A percentile compares a stretch with the other conserved stretches of the same genome.
Evolutionary conservation across 306 rosid species (phyloP).

Genomic region (Fragaria ananassa): DNA sequence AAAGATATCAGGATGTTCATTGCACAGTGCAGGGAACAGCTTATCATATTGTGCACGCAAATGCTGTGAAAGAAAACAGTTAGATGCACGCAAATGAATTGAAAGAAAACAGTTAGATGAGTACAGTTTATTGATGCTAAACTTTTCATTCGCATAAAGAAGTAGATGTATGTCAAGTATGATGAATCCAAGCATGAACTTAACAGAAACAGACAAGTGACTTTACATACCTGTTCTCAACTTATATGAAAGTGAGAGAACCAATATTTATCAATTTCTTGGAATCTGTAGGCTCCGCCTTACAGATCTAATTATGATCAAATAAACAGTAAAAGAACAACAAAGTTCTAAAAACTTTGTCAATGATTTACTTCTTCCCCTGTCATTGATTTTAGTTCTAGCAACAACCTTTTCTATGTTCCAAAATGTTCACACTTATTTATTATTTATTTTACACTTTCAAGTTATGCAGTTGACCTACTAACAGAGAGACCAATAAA

Average conservation of each 20-base stretch:
- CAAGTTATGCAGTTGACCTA: not conserved
- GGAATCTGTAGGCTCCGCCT: not conserved
- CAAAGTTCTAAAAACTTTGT: not conserved
- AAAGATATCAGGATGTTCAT: constrained; percentile 62
- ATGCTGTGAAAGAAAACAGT: constrained; percentile 51
- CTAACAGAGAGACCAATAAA: not conserved
- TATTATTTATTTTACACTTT: not conserved
- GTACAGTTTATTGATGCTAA: not conserved
- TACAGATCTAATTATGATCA: not conserved
- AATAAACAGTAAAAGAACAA: not conserved
- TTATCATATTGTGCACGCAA: constrained; percentile 61
- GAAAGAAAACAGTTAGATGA: not conserved
- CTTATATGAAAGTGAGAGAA: not conserved
- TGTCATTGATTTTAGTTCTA: not conserved
- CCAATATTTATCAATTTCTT: not conserved
- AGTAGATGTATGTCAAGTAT: not conserved
- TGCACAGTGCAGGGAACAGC: constrained; percentile 58
- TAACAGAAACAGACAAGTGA: not conserved
- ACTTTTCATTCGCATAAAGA: not conserved
- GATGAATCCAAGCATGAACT: not conserved
- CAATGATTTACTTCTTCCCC: not conserved
- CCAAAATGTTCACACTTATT: not conserved
- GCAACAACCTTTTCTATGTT: not conserved
- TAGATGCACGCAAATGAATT: too few relatives aligned
- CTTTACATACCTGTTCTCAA: not conserved